A percentile compares a stretch with the other conserved stretches of the same genome.
Evolutionary conservation across 1,284 basidiomycete genomes (phyloP).

Genomic region (Flammula alnicola): DNA sequence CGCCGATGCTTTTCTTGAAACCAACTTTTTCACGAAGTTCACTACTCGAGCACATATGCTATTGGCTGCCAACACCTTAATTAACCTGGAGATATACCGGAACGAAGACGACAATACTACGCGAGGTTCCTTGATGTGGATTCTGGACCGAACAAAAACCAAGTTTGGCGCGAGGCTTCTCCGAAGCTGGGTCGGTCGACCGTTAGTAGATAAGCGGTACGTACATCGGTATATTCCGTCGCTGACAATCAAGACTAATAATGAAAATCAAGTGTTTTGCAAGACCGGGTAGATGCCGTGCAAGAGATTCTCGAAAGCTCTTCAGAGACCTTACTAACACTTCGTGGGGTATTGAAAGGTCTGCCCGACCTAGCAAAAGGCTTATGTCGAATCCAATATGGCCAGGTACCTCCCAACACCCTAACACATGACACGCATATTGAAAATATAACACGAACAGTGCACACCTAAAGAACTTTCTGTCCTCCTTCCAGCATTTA

Average conservation of each 20-base stretch:
- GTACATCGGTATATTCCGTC: conserved; percentile 21
- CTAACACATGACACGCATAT: neutral
- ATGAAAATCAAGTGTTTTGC: conserved; percentile 58
- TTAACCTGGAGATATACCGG: conserved; percentile 90
- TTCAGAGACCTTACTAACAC: conserved; percentile 60
- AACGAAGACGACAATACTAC: conserved; percentile 84
- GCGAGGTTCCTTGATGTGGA: conserved; percentile 83
- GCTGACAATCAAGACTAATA: neutral
- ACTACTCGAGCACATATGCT: conserved; percentile 85
- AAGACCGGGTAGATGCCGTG: conserved; percentile 83
- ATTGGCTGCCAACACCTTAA: conserved; percentile 86
- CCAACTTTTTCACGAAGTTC: conserved; percentile 81
- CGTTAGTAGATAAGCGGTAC: conserved; percentile 78
- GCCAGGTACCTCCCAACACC: conserved; percentile 57
- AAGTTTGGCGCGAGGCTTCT: conserved; percentile 88
- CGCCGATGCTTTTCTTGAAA: conserved; percentile 75
- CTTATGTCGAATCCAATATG: conserved; percentile 88
- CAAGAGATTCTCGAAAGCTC: conserved; percentile 74
- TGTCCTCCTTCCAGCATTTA: conserved; percentile 76
- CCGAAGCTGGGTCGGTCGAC: conserved; percentile 86
- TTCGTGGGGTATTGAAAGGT: conserved; percentile 73
- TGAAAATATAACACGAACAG: conserved; percentile 39
- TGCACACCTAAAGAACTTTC: conserved; percentile 87
- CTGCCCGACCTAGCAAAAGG: conserved; percentile 92
- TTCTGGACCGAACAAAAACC: conserved; percentile 87